A percentile compares a stretch with the other conserved stretches of the same genome.
phyloP scores from a whole-genome alignment of 768 basidiomycete genomes.

The Roridomyces roridus region DNA sequence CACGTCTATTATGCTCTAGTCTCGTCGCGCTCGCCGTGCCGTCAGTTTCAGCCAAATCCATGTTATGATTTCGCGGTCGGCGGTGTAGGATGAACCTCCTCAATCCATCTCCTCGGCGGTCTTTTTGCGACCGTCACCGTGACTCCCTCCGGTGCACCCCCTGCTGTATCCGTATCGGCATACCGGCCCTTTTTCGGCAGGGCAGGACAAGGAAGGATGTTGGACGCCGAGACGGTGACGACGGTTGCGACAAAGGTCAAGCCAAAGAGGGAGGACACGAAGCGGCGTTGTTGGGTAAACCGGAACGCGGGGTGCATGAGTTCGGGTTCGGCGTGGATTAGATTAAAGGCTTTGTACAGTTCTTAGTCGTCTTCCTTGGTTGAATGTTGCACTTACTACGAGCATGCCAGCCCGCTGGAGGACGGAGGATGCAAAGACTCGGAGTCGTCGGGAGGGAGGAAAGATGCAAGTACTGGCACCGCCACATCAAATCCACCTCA shows the following conservation, averaged over 20 bases:
- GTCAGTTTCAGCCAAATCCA: not conserved
- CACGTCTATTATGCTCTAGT: not conserved
- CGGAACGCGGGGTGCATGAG: slow-evolving; percentile 58
- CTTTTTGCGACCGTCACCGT: slow-evolving; percentile 63
- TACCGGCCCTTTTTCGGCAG: slow-evolving; percentile 61
- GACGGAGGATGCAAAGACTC: too few species aligned
- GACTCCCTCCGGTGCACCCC: slow-evolving; percentile 27
- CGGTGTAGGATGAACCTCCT: slow-evolving; percentile 60
- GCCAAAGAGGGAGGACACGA: slow-evolving; percentile 81
- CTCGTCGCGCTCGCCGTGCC: not conserved
- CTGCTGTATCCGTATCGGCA: slow-evolving; percentile 49
- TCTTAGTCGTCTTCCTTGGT: too few species aligned
- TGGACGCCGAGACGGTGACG: slow-evolving; percentile 81
- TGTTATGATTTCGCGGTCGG: slow-evolving; percentile 16
- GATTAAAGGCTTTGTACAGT: too few species aligned
- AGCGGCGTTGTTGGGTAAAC: slow-evolving; percentile 69
- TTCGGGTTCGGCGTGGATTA: not conserved
- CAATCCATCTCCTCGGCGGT: slow-evolving; percentile 77
- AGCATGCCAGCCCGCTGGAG: too few species aligned
- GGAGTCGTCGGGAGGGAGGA: not conserved
- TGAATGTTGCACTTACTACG: too few species aligned
- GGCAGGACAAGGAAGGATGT: slow-evolving; percentile 82
- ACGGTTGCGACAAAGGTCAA: slow-evolving; percentile 81
- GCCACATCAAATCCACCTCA: not conserved
- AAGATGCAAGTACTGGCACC: not conserved